Conservation (phyloP, 2,329 filamentous ascomycete species). For the Emydomyces testavorans region DNA sequence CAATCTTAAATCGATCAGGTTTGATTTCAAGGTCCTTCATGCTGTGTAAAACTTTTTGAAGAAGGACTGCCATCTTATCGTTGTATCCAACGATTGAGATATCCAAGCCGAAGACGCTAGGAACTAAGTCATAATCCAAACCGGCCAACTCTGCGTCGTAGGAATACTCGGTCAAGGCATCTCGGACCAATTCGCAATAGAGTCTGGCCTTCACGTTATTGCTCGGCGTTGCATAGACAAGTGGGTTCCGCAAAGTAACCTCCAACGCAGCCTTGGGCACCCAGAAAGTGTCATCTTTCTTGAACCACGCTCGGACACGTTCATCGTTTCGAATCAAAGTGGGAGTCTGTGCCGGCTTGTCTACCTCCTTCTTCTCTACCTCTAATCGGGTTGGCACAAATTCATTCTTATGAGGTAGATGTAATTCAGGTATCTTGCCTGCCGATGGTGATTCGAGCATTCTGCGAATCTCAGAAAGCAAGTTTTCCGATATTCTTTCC, state of each 20-base stretch:
- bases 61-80: conserved; percentile 80
- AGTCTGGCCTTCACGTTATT: conserved; percentile 67
- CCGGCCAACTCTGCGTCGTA: conserved; percentile 94
- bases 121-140: conserved; percentile 65
- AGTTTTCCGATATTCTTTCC: conserved; percentile 64
- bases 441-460: conserved; percentile 49
- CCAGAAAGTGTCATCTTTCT: conserved; percentile 98
- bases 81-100: conserved; percentile 84
- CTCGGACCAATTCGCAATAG: conserved; percentile 74
- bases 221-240: conserved; percentile 67
- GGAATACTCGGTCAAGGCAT: conserved; percentile 82
- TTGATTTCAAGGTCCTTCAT: conserved; percentile 76
- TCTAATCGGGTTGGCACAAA: conserved; percentile 90
- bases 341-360: conserved; percentile 60
- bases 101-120: conserved; percentile 61
- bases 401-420: conserved; percentile 85
- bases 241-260: conserved; percentile 65
- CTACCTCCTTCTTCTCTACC: conserved; percentile 87
- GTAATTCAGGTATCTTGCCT: conserved; percentile 57
- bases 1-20: conserved; percentile 78
- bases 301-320: conserved; percentile 78
- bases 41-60: conserved; percentile 76
- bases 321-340: conserved; percentile 77
- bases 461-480: conserved; percentile 57
- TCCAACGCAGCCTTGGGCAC: conserved; percentile 86